Base-by-base conservation (phyloP, 352 stramenopile species). In the Aphanomyces invadans region DNA sequence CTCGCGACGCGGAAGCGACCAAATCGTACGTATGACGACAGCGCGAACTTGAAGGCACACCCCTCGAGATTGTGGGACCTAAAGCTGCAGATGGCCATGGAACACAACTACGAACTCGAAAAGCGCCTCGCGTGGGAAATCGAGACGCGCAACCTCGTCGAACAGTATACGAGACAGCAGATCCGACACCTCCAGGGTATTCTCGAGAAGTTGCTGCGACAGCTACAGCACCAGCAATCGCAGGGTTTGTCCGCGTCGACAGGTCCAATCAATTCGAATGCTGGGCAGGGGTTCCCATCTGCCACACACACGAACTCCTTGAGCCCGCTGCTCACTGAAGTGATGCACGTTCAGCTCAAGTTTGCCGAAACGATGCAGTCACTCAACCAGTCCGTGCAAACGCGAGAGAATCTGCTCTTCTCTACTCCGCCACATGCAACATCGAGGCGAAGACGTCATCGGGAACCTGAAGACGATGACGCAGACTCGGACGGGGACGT, bases 341-440 rank as follows among this genome's bases (percentile, higher is more conserved):
- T 67, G 19, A 67, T 67, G 60, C 60, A 67, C 21, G 60, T 67
- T 2, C 60, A 67, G 3, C 45, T 67, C 21, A 67, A 67, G n/a
- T 67, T 67, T 36, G 60, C 60, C 17, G 60, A 67, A 44, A 67
- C 60, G 17, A 67, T 67, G 60, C 60, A 67, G 49, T 51, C 48
- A n/a, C 60, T 67, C 31, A 51, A 57, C 49, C 42, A 67, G 10
- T 67, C 60, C 17, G 60, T 67, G 28, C 45, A 59, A 7, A 31
- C 60, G 19, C 60, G 60, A 2, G 60, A 67, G 23, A 51, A 57
- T 39, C 49, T 67, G 4, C 42, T 67, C 23, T 26, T 38, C 19
- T 10, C 59, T 1, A 46, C 59, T 15, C 12, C 32, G 46, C 36
- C 36, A 17, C 25, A 7, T 36, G 7, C 19, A 38, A 29, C 55